Base-by-base conservation (phyloP, 2,329 filamentous ascomycete species). In the Albifimbria verrucaria region DNA sequence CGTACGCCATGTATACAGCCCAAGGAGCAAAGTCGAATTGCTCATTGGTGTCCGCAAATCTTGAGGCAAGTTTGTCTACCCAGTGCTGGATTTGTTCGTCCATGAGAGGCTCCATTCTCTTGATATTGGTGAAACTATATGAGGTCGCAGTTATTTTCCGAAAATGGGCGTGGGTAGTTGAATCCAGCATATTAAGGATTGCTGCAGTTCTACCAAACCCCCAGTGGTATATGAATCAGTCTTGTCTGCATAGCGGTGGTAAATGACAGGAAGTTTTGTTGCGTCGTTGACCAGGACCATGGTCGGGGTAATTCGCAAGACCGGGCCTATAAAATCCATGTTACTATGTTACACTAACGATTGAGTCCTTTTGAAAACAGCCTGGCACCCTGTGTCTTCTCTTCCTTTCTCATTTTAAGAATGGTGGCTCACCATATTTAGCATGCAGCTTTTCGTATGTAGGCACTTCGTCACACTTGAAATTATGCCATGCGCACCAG, bases 171-270 rank as follows among this genome's bases (percentile, higher is more conserved):
- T 85, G 82, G 4, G 69, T 67, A 50, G 71, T 71, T 45, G 77
- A 70, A 45, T 79, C 74, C 54, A 78, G 77, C 74, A 82, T 83
- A 53, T 83, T 83, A 65, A 86, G 83, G 6, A 84, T 59, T 1
- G 72, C 76, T 54, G 83, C 81, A 4, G 71, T 75, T 52, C 79
- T 74, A 17, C 81, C 81, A 57, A 84, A 22, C 73, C 78, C 20
- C 80, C 81, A 0, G 80, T 79, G 53, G 83, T 80, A 61, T 85
- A 85, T 63, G 82, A 77, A 48, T 80, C 73, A 1, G 78, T 79
- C 61, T 85, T 86, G 65, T 81, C 72, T 5, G 77, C 80, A 56
- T 78, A 70, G 21, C 80, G 76, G 50, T 74, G 71, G 66, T 85
- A 86, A 23, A 86, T 77, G 15, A 75, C 72, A 0, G 81, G 81